Evolutionary conservation across 371 early-diverging fungal species (phyloP), one percentile per base, ranked within the genome.

Genomic region (Circinella minor): DNA sequence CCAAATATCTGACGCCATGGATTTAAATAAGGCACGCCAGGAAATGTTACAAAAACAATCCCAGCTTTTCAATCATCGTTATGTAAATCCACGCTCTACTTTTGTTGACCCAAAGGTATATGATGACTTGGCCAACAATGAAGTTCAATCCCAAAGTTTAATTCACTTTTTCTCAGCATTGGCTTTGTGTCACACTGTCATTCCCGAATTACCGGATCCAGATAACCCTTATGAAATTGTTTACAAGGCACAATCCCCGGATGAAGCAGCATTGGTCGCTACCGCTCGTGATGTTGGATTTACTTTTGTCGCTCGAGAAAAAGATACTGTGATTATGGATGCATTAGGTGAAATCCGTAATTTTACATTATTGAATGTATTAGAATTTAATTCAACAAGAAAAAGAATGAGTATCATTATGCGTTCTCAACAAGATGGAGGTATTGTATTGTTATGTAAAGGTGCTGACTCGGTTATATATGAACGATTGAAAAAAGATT

Each of bases 381-480:
- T 95, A 3, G 96, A 95, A 75, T 95, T 95, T 74, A 93, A 92
- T 66, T 93, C 93, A 48, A 90, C 88, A n/a, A 81, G 95, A 49
- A 95, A 95, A 76, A 88, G 95, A 57, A 95, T 95, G 95, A 92
- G 93, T 27, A 89, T 94, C 7, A 88, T 95, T 48, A 78, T 92
- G 71, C 74, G 90, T 37, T 85, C 89, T 4, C 87, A 87, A 3
- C 88, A 89, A 59, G 89, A 92, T 34, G 92, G 90, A 0, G 76
- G 87, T 11, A 89, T 98, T 36, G 85, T 94, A 14, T 80, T 98
- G 36, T 79, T 95, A 39, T 92, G 91, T 71, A 99, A 99, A 81
- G 99, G 99, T 11, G 98, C 99, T 13, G 99, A 99, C 74, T 90
- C 91, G 18, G 92, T 95, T 0, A 92, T 96, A 34, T 94, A 90